These are phyloP conservation scores for Globisporangium mamillatum DNA, from an alignment of 352 stramenopile species.

Conservation along the genomic window DNA sequence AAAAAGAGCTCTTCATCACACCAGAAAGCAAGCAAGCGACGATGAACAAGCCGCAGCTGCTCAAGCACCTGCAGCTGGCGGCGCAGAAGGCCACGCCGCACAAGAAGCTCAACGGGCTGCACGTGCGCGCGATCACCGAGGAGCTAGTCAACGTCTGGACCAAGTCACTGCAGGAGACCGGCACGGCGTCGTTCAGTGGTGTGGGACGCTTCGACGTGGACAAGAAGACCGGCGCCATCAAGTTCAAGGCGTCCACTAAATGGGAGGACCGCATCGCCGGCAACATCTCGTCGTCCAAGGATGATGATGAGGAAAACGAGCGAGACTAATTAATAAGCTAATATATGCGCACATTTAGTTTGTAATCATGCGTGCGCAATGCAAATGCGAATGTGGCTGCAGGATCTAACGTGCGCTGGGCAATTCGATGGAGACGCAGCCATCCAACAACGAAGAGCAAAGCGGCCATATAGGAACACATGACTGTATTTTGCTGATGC, in stretches of 20 bases:
- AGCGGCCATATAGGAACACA: neutral
- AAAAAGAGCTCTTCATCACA: neutral
- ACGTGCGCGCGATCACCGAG: conserved; percentile 41
- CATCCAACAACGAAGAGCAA: neutral
- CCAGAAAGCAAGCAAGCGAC: neutral
- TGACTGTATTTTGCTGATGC: no score
- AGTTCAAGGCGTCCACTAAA: conserved; percentile 39
- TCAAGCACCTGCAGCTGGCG: conserved; percentile 45
- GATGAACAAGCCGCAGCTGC: conserved; percentile 46
- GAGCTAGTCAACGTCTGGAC: conserved; percentile 41
- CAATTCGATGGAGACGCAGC: no score
- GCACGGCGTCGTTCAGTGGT: conserved; percentile 31
- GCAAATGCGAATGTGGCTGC: no score
- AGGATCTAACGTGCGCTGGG: no score
- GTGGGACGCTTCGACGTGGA: conserved; percentile 46
- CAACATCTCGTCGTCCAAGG: conserved; percentile 34
- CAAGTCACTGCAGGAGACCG: conserved; percentile 42
- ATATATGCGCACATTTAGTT: neutral
- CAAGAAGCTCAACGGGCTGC: conserved; percentile 41
- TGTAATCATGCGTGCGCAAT: no score
- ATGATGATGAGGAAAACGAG: conserved; percentile 12
- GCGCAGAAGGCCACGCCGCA: conserved; percentile 31
- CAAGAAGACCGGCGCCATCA: conserved; percentile 44
- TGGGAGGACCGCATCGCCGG: conserved; percentile 38
- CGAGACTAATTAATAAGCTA: neutral